Conservation (phyloP, 1,284 basidiomycete genomes). For the Apiotrichum sp. region DNA sequence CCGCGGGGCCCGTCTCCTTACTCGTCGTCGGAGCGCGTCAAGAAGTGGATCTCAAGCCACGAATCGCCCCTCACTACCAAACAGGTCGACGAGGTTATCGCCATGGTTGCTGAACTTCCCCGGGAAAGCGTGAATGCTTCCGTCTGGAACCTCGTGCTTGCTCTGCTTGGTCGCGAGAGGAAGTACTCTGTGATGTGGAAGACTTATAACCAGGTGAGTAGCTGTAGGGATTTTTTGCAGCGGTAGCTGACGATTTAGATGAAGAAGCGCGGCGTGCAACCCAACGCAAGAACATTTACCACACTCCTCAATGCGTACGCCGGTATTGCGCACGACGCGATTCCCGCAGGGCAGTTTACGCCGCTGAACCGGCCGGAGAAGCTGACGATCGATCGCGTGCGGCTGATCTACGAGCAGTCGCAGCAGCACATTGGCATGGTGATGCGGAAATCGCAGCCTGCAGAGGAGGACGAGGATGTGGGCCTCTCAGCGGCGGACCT, state of each 20-base stretch:
- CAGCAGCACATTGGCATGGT: conserved; percentile 24
- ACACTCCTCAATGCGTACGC: conserved; percentile 42
- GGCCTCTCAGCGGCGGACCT: neutral
- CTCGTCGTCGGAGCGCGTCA: conserved; percentile 12
- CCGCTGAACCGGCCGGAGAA: conserved; percentile 16
- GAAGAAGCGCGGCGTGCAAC: conserved; percentile 43
- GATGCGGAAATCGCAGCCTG: neutral
- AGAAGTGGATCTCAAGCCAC: conserved; percentile 21
- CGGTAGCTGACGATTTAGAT: conserved; percentile 26
- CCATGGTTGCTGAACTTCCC: conserved; percentile 24
- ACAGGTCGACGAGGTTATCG: conserved; percentile 24
- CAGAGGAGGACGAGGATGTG: neutral
- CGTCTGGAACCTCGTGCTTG: conserved; percentile 41
- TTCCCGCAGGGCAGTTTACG: conserved; percentile 3
- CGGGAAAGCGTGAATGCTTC: conserved; percentile 31
- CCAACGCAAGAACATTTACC: conserved; percentile 39
- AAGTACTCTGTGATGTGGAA: conserved; percentile 38
- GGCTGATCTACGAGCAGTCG: conserved; percentile 36
- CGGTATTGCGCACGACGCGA: conserved; percentile 20
- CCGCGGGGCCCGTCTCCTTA: conserved; percentile 1
- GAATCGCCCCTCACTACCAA: conserved; percentile 12
- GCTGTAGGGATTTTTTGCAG: neutral
- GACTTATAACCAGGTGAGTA: conserved; percentile 38
- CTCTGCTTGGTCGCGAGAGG: conserved; percentile 28
- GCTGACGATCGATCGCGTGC: conserved; percentile 32